Evolutionary conservation across 345 rosid genomes (phyloP), one percentile per base, ranked within the genome.

Genomic region (Sisymbrium irio): DNA sequence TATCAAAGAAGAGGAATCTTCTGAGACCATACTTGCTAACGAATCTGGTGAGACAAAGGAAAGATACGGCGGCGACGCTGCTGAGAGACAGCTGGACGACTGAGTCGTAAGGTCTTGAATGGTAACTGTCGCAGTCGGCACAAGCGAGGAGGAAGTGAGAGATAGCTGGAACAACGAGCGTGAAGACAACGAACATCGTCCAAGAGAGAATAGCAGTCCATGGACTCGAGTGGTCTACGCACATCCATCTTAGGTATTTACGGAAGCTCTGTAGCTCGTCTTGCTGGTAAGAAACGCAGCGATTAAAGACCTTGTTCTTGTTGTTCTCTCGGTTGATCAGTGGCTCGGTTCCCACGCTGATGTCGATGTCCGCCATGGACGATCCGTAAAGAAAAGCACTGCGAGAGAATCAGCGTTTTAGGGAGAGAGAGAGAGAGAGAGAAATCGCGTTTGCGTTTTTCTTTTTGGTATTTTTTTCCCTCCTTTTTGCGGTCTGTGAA

Each of bases 1-100:
- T 92, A 63, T 95, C 97, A 42, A 95, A 83, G 81, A 95, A 95
- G 74, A 95, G 78, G 66, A 95, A 95, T 69, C 97, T 58, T n/a
- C 92, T 41, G 3, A 92, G 69, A 20, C 97, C 99, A 9, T 78
- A 92, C 44, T 76, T 84, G 66, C 80, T 83, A 9, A 89, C 80
- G 50, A 95, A 95, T 47, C 78, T 35, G 1, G 97, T 81, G 74
- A 92, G 80, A 20, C 92, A 90, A 14, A 92, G 61, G 36, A 90
- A 92, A 19, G 98, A 88, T 41, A 95, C 70, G 8, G 89, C 69
- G 5, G 98, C 89, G 15, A 87, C 71, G 74, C 86, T 74, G 77
- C 93, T 92, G 14, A 95, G 79, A 6, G 98, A 92, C 12, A 95
- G 53, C 82, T 95, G 97, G 2, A 95, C 96, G 20, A 90, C 82